Evolutionary conservation across 306 rosid genomes (phyloP).

Genomic region (Dryas alaskensis): DNA sequence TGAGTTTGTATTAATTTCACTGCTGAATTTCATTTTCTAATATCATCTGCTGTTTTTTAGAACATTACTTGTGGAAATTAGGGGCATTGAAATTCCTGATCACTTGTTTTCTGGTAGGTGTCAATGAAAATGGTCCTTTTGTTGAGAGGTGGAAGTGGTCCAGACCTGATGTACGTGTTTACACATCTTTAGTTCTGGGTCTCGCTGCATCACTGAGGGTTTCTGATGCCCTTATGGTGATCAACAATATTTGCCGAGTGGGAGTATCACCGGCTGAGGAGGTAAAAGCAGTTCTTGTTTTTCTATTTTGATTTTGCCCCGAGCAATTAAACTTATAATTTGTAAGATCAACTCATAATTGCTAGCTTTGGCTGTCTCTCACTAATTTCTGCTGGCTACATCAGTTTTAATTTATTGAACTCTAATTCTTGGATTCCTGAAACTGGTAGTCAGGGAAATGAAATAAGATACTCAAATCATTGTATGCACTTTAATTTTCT

Average conservation of each 20-base stretch:
- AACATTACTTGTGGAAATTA: background rate
- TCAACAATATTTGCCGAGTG: slow-evolving; percentile 69
- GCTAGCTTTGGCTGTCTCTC: background rate
- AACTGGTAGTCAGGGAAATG: slow-evolving; percentile 16
- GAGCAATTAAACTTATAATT: background rate
- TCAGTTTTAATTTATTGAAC: slow-evolving; percentile 13
- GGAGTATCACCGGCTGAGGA: slow-evolving; percentile 90
- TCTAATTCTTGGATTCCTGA: slow-evolving; percentile 2
- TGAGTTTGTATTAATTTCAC: too few relatives aligned
- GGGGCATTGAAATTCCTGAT: slow-evolving; percentile 10
- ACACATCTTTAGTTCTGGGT: slow-evolving; percentile 63
- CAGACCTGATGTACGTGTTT: slow-evolving; percentile 63
- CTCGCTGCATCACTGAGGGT: slow-evolving; percentile 78
- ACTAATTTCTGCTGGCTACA: background rate
- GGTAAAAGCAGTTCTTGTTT: slow-evolving; percentile 38
- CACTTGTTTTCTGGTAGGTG: slow-evolving; percentile 38
- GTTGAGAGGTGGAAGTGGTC: slow-evolving; percentile 85
- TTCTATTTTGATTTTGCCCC: background rate
- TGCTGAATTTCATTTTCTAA: background rate
- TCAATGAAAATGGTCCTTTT: slow-evolving; percentile 39
- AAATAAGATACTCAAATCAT: background rate
- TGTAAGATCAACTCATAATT: background rate
- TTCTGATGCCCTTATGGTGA: slow-evolving; percentile 80
- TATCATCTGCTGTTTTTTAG: background rate
- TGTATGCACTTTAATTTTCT: background rate